phyloP scores from a whole-genome alignment of 164 flowering plant species.

The Magnolia changhungtana region DNA sequence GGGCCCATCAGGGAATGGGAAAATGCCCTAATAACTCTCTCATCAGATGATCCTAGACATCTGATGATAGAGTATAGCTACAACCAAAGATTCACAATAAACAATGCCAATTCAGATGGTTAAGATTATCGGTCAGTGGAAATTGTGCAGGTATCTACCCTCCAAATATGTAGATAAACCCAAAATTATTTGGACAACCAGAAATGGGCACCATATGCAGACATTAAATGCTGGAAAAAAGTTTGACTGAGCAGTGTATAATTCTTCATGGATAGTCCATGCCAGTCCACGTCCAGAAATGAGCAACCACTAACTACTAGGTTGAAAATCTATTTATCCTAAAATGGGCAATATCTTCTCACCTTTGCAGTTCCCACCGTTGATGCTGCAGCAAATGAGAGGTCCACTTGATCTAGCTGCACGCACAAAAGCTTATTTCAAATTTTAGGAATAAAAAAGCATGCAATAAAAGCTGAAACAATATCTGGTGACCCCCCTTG shows the following conservation, averaged over 20 bases:
- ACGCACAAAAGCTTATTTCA: conserved; percentile 5
- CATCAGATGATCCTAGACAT: too few species aligned
- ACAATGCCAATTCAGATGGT: too few species aligned
- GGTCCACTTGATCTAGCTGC: conserved; percentile 69
- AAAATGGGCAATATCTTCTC: conserved; percentile 11
- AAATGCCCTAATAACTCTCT: too few species aligned
- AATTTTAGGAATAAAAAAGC: neutral
- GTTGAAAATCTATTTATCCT: neutral
- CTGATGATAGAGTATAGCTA: too few species aligned
- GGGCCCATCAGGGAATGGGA: too few species aligned
- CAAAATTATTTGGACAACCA: neutral
- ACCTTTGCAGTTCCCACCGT: conserved; percentile 46
- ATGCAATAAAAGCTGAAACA: neutral
- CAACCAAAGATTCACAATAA: too few species aligned
- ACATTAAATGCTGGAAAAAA: neutral
- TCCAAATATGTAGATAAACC: neutral
- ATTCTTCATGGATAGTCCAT: neutral
- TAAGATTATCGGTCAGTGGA: neutral
- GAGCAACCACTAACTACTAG: neutral
- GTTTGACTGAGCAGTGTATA: neutral
- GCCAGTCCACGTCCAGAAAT: neutral
- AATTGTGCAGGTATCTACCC: neutral
- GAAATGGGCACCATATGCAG: neutral
- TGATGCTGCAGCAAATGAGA: conserved; percentile 40
- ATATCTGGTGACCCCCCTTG: neutral